Base-by-base conservation (phyloP, 768 basidiomycete species). In the Auricularia cornea region DNA sequence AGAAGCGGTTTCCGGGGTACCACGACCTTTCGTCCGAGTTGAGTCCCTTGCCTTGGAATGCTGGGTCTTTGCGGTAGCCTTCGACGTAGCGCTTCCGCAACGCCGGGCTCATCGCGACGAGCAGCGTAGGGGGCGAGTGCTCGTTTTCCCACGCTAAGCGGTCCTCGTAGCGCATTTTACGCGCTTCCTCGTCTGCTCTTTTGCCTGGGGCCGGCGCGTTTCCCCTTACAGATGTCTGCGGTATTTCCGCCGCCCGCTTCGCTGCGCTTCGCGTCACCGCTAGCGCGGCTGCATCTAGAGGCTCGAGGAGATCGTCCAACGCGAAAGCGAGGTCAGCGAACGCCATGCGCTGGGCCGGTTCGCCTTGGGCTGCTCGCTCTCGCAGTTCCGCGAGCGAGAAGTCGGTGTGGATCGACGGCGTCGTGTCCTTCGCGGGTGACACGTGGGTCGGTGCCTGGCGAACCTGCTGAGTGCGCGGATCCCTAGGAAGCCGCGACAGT, bases 1-100 rank as follows among this genome's bases (percentile, higher is more conserved):
- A 26, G 41, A 26, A 38, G 23, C 32, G 26, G n/a, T 41, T 30
- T 3, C 59, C 26, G 14, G 35, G 18, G 41, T 60, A 35, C 59
- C 59, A 60, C 10, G 32, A 32, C 16, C 30, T 28, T 12, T 28
- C 41, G 41, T 31, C 59, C 18, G 26, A 10, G 26, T n/a, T 60
- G 31, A 30, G 32, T 28, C 41, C 48, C 60, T 44, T 35, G 59
- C 38, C 64, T 59, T 57, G 65, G 30, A 48, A 64, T 29, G 59
- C 28, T 18, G 29, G 26, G n/a, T 29, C 64, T 44, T 20, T 62
- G 26, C 11, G 31, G 52, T 59, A 67, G 18, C 51, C 56, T 51
- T 62, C 51, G 6, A 62, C 12, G 65, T 26, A 60, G 26, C 18
- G 48, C 61, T 65, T 35, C 10, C 38, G n/a, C 11, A n/a, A 18